A percentile compares a stretch with the other conserved stretches of the same genome.
Conservation (phyloP, 2,329 filamentous ascomycete genomes). For the Tolypocladium ophioglossoides region DNA sequence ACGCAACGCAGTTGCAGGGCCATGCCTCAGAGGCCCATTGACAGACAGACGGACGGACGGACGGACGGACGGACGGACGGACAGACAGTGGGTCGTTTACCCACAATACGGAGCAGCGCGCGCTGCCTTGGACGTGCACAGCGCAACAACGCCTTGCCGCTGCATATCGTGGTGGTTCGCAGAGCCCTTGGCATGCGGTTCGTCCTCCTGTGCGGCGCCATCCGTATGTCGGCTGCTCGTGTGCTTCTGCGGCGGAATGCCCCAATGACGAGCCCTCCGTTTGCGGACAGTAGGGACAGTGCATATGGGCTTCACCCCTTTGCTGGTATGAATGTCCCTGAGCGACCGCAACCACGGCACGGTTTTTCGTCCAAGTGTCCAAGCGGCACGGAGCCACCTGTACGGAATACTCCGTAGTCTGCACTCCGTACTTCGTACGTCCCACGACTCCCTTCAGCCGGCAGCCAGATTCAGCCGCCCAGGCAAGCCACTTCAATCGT, state of each 20-base stretch:
- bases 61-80: too few relatives aligned
- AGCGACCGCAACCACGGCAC: not conserved
- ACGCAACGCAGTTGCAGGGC: not conserved
- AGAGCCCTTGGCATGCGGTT: not conserved
- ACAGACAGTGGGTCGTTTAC: not conserved
- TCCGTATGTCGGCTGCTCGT: not conserved
- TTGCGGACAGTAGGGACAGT: not conserved
- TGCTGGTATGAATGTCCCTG: not conserved
- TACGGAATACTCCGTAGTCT: too few relatives aligned
- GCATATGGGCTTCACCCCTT: too few relatives aligned
- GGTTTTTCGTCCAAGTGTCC: not conserved
- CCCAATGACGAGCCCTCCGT: not conserved
- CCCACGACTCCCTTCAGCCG: not conserved
- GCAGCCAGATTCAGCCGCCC: not conserved
- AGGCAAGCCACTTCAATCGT: not conserved
- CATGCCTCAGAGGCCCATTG: not conserved
- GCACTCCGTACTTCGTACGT: too few relatives aligned
- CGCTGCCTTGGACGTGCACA: not conserved
- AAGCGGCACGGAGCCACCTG: not conserved
- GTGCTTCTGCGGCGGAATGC: not conserved
- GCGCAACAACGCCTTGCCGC: not conserved
- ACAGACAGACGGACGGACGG: too few relatives aligned
- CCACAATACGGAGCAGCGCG: not conserved
- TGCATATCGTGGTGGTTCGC: not conserved
- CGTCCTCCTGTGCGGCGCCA: not conserved